Evolutionary conservation across 768 basidiomycete genomes (phyloP).

Genomic region (Clitopilus passeckerianus): DNA sequence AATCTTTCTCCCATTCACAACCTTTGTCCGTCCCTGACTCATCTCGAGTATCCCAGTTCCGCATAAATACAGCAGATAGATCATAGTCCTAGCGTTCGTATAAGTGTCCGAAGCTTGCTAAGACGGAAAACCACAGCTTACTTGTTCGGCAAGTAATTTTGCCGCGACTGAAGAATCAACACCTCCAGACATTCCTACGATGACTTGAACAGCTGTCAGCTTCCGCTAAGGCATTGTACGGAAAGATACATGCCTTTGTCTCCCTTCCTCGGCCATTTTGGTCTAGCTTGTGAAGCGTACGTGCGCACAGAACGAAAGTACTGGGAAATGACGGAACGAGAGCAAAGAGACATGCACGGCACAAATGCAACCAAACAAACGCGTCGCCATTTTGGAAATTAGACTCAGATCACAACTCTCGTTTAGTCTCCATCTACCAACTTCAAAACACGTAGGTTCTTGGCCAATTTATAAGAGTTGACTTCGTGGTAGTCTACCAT

Average conservation of each 20-base stretch:
- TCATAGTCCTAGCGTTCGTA: constrained; percentile 56
- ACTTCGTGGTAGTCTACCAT: no score
- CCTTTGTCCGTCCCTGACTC: constrained; percentile 75
- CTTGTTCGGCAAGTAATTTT: constrained; percentile 65
- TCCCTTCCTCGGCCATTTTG: constrained; percentile 18
- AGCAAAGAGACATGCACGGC: constrained; percentile 8
- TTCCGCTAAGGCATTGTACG: not conserved
- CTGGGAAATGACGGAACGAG: constrained; percentile 5
- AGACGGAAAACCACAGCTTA: constrained; percentile 17
- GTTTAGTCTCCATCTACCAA: constrained; percentile 7
- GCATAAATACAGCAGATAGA: constrained; percentile 89
- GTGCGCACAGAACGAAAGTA: constrained; percentile 11
- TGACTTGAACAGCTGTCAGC: constrained; percentile 43
- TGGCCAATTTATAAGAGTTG: no score
- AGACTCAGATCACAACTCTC: not conserved
- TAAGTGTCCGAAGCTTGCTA: not conserved
- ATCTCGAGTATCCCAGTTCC: constrained; percentile 91
- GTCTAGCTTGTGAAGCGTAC: constrained; percentile 5
- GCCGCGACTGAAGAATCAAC: constrained; percentile 93
- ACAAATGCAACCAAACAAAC: constrained; percentile 13
- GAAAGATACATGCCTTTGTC: constrained; percentile 21
- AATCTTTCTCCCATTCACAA: constrained; percentile 96
- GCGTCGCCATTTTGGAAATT: not conserved
- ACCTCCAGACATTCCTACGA: constrained; percentile 92
- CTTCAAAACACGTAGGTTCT: no score